Evolutionary conservation across 768 basidiomycete genomes (phyloP).

Genomic region (Brasilioporus rufonigricans): DNA sequence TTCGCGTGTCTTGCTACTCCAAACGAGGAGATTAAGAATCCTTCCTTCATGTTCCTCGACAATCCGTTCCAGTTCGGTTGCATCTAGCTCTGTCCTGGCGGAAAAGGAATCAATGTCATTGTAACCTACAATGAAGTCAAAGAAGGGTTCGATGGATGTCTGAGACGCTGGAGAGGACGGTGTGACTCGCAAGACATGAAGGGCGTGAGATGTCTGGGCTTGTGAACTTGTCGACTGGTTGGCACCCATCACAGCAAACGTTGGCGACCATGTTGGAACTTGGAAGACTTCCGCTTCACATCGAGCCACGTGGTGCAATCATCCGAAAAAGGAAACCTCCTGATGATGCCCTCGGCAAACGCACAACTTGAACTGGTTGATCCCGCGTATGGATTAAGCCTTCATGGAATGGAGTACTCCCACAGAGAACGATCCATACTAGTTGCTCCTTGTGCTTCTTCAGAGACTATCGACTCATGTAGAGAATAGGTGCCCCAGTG

Average conservation of each 20-base stretch:
- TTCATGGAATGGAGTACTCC: no score
- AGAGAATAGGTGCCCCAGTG: no score
- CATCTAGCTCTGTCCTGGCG: slow-evolving; percentile 56
- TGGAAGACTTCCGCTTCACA: background rate
- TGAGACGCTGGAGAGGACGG: slow-evolving; percentile 85
- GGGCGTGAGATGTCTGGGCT: slow-evolving; percentile 42
- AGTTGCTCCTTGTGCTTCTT: no score
- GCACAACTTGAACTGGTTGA: no score
- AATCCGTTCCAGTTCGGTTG: slow-evolving; percentile 69
- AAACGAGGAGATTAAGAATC: slow-evolving; percentile 69
- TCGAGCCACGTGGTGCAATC: background rate
- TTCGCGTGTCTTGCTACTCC: slow-evolving; percentile 76
- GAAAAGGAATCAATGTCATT: slow-evolving; percentile 59
- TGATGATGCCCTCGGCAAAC: background rate
- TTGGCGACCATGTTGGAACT: background rate
- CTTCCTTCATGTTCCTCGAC: slow-evolving; percentile 80
- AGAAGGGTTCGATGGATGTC: slow-evolving; percentile 86
- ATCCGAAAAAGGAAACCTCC: slow-evolving; percentile 12
- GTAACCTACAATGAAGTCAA: slow-evolving; percentile 94
- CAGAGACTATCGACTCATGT: no score
- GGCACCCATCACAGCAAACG: slow-evolving; percentile 56
- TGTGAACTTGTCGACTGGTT: slow-evolving; percentile 60
- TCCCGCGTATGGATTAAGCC: no score
- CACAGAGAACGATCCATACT: no score
- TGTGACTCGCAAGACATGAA: slow-evolving; percentile 89